Conservation (phyloP, 805 yeast genomes). For the Lipomyces chichibuensis region DNA sequence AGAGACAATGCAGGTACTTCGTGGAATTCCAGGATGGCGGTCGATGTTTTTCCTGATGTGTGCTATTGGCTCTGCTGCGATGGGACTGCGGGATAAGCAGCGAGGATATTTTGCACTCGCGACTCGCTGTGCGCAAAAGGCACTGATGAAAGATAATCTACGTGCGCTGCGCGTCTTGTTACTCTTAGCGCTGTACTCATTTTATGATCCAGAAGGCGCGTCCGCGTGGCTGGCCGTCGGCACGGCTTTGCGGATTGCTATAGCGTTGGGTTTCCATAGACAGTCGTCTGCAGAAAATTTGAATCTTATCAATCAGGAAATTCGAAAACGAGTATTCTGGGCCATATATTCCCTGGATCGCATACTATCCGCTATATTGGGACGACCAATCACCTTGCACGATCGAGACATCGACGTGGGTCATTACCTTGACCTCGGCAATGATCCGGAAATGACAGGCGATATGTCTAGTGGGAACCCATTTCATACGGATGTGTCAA, state of each 20-base stretch:
- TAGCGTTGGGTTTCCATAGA: slow-evolving; percentile 39
- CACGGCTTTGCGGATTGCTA: slow-evolving; percentile 38
- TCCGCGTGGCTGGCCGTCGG: slow-evolving; percentile 44
- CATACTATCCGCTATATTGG: slow-evolving; percentile 53
- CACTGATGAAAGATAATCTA: slow-evolving; percentile 19
- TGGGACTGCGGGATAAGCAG: slow-evolving; percentile 21
- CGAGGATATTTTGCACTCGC: slow-evolving; percentile 21
- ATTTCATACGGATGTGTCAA: slow-evolving; percentile 15
- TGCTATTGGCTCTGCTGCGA: slow-evolving; percentile 31
- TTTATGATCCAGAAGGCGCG: slow-evolving; percentile 39
- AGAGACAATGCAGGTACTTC: slow-evolving; percentile 7
- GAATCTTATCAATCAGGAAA: slow-evolving; percentile 36
- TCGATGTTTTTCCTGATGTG: slow-evolving; percentile 12
- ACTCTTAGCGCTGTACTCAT: slow-evolving; percentile 36
- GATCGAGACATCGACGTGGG: slow-evolving; percentile 53
- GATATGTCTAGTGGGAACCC: neutral
- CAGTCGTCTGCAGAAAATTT: slow-evolving; percentile 31
- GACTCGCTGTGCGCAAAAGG: neutral
- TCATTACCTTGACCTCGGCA: slow-evolving; percentile 19
- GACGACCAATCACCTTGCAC: slow-evolving; percentile 53
- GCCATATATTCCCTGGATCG: slow-evolving; percentile 42
- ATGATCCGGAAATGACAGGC: slow-evolving; percentile 17
- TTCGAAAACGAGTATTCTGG: slow-evolving; percentile 40
- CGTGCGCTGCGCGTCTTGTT: slow-evolving; percentile 20
- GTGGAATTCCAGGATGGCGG: slow-evolving; percentile 23